Base-by-base conservation (phyloP, 352 stramenopile species). In the Nothophytophthora sp. region DNA sequence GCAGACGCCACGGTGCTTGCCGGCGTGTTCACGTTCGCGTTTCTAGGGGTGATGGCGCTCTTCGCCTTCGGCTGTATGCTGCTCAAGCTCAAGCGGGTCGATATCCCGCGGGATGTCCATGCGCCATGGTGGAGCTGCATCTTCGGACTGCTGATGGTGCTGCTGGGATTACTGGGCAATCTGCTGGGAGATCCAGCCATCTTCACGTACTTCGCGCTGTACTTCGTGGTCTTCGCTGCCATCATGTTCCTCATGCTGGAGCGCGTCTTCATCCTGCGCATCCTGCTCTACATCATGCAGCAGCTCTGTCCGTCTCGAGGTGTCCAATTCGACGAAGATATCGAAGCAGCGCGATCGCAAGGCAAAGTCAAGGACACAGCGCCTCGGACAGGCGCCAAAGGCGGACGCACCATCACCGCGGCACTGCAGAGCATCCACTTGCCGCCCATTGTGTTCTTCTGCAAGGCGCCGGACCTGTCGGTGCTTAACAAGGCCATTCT, bases 401-500 rank as follows among this genome's bases (percentile, higher is more conserved):
- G 84, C 29, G 64, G 71, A 5, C 60, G 65, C 12, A 62, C 63
- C 6, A 80, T 87, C 60, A 19, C 70, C n/a, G n/a, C n/a, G n/a
- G n/a, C n/a, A n/a, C n/a, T n/a, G n/a, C n/a, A n/a, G 11, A 61
- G 65, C 28, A 78, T 85, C 51, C 67, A 84, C 46, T 36, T 66
- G 9, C 49, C 62, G 13, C 88, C 86, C 0, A 88, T 95, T 50
- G 56, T 97, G 15, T 97, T 96, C 60, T 96, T 95, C 63, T 86
- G 69, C 68, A 97, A 97, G 70, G 40, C 60, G 1, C 76, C 85
- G 25, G 84, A 97, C 58, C 56, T 96, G 6, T 86, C 90, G 53
- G 71, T 90, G 38, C 50, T 96, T 33, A 97, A 97, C 73, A 97
- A 97, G 59, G 88, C 86, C 8, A 71, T 97, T 25, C 68, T 96